Base-by-base conservation (phyloP, 495 filamentous ascomycete genomes). In the Venustampulla echinocandica region DNA sequence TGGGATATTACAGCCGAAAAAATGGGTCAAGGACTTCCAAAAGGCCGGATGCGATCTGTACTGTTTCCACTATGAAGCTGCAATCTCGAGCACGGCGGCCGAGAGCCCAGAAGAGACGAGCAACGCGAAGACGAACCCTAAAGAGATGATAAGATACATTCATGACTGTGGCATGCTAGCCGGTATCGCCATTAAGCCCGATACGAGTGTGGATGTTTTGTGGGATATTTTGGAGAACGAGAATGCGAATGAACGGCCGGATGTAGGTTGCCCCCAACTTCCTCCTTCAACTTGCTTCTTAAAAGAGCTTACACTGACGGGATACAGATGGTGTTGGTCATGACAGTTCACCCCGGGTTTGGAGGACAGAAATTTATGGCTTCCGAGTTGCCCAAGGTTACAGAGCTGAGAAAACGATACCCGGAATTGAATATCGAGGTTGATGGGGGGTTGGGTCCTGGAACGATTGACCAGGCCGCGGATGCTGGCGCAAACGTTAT, bases 61-160 rank as follows among this genome's bases (percentile, higher is more conserved):
- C 73, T 96, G 90, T 74, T 98, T 98, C 73, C 92, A 98, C 71
- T 95, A 97, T 67, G 92, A 98, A 69, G 92, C 92, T n/a, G 93
- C 92, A 39, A 74, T 87, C 55, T 68, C 71, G 42, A 90, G 85
- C 30, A 84, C 85, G 40, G 87, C 87, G 10, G 89, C 92, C 52
- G 84, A 85, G 63, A 74, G 75, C 30, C 88, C 89, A 37, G 77
- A 82, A 46, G 79, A 70, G 32, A 75, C 66, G 41, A 76, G 78
- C 4, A 79, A 81, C 30, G 63, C 62, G 30, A 76, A 73, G 43
- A 97, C 92, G 9, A 82, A 65, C 54, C 90, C 92, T 9, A 77
- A 78, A 54, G 84, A 93, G 61, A 68, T 98, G 60, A 87, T 97
- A 58, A 76, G 74, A 52, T 92, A 85, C 56, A 92, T 98, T 52